phyloP scores from a whole-genome alignment of 352 stramenopile genomes.

The Globisporangium acanthophoron region DNA sequence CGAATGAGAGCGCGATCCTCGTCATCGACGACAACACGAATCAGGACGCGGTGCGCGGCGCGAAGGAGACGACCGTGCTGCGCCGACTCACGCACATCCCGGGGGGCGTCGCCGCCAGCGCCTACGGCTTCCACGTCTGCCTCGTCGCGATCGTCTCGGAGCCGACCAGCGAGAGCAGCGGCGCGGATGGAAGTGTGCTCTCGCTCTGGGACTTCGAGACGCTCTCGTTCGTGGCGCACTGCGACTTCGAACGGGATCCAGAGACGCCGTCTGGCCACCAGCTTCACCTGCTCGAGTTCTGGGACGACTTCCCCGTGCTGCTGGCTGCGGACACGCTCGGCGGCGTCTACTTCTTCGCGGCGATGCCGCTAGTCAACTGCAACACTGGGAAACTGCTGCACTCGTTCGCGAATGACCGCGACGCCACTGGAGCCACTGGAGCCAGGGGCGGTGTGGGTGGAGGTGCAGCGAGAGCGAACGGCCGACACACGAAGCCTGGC shows the following conservation, averaged over 20 bases:
- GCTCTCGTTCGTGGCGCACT: constrained; percentile 36
- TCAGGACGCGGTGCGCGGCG: constrained; percentile 35
- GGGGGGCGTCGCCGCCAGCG: constrained; percentile 39
- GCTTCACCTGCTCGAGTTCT: constrained; percentile 55
- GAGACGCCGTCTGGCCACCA: constrained; percentile 7
- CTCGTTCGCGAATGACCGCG: constrained; percentile 48
- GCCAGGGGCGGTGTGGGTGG: not conserved
- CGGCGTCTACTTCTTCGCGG: constrained; percentile 52
- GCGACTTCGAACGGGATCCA: constrained; percentile 12
- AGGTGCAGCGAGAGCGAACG: not conserved
- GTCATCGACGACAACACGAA: constrained; percentile 66
- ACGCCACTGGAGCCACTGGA: not conserved
- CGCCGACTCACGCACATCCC: constrained; percentile 56
- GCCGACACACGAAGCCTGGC: too few species aligned
- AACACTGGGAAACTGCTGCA: constrained; percentile 48
- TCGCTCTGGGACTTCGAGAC: constrained; percentile 81
- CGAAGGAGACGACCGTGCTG: constrained; percentile 38
- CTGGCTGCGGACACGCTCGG: constrained; percentile 43
- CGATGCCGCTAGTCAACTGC: constrained; percentile 31
- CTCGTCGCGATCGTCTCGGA: constrained; percentile 57
- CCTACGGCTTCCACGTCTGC: constrained; percentile 61
- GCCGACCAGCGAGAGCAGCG: constrained; percentile 19
- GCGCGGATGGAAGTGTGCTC: constrained; percentile 24
- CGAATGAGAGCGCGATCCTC: constrained; percentile 38
- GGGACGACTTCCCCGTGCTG: constrained; percentile 64